Evolutionary conservation across 768 basidiomycete genomes (phyloP).

Genomic region (Kwoniella mangroviensis): DNA sequence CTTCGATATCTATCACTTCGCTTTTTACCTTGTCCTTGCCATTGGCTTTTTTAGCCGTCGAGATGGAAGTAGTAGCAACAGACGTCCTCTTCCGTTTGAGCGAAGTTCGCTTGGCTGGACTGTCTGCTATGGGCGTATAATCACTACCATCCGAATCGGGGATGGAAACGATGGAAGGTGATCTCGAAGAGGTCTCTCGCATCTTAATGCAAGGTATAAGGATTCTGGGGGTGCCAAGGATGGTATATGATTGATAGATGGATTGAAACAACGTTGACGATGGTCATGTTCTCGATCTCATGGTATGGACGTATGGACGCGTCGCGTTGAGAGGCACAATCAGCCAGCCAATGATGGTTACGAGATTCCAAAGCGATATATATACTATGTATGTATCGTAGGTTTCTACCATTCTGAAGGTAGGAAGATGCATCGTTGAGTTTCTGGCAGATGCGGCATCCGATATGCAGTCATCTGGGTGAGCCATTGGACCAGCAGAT

Average conservation of each 20-base stretch:
- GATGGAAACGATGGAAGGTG: constrained; percentile 22
- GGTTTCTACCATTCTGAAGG: too few relatives aligned
- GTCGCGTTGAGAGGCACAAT: neutral
- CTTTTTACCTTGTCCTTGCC: neutral
- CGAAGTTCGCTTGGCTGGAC: neutral
- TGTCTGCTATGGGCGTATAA: neutral
- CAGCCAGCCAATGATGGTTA: neutral
- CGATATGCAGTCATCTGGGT: too few relatives aligned
- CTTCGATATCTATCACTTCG: constrained; percentile 33
- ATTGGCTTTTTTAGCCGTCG: neutral
- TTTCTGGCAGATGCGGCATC: too few relatives aligned
- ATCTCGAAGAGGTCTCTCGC: constrained; percentile 9
- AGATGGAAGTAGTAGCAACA: neutral
- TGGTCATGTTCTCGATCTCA: neutral
- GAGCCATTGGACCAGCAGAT: too few relatives aligned
- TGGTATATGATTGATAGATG: neutral
- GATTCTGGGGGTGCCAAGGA: neutral
- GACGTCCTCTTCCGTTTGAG: constrained; percentile 12
- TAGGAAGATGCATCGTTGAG: too few relatives aligned
- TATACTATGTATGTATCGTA: too few relatives aligned
- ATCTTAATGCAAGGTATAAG: neutral
- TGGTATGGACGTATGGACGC: neutral
- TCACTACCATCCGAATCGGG: constrained; percentile 23
- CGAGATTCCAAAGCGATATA: too few relatives aligned
- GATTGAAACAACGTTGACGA: neutral